A percentile compares a stretch with the other conserved stretches of the same genome.
These are phyloP conservation scores for Pyricularia sp. DNA, from an alignment of 2,329 filamentous ascomycete genomes.

Conservation along the genomic window DNA sequence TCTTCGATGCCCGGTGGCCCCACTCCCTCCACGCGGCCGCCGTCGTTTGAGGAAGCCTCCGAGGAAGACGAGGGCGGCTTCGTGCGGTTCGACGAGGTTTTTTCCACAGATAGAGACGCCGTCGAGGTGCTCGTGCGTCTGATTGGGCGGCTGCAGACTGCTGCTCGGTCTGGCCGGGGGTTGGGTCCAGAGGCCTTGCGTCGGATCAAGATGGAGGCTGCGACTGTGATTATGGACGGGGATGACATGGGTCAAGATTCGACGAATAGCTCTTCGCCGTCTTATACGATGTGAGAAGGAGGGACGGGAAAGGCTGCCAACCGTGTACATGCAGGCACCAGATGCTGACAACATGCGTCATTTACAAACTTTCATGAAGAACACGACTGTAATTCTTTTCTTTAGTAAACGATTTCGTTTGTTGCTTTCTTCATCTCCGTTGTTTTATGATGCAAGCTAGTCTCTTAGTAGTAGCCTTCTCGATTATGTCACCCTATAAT, in stretches of 20 bases:
- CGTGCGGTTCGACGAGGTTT: not conserved
- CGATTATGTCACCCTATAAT: not conserved
- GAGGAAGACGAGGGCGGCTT: not conserved
- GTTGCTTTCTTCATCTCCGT: not conserved
- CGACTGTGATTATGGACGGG: not conserved
- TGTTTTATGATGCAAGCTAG: not conserved
- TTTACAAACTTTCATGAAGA: not conserved
- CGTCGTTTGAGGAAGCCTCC: not conserved
- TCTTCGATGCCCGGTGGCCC: not conserved
- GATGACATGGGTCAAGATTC: not conserved
- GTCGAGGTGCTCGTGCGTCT: conserved; percentile 1
- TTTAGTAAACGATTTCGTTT: not conserved
- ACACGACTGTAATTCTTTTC: not conserved
- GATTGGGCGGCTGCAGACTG: not conserved
- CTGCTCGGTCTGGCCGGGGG: not conserved
- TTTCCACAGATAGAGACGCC: not conserved
- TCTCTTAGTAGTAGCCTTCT: not conserved
- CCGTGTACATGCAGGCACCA: not conserved
- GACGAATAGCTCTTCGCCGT: not conserved
- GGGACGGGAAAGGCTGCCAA: not conserved
- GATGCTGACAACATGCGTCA: not conserved
- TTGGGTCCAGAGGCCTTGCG: not conserved
- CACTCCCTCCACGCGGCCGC: not conserved
- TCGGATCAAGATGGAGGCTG: conserved; percentile 1
- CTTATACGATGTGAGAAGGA: not conserved